Evolutionary conservation across 2,329 filamentous ascomycete species (phyloP), one percentile per base, ranked within the genome.

Genomic region (Xylariaceae sp.): DNA sequence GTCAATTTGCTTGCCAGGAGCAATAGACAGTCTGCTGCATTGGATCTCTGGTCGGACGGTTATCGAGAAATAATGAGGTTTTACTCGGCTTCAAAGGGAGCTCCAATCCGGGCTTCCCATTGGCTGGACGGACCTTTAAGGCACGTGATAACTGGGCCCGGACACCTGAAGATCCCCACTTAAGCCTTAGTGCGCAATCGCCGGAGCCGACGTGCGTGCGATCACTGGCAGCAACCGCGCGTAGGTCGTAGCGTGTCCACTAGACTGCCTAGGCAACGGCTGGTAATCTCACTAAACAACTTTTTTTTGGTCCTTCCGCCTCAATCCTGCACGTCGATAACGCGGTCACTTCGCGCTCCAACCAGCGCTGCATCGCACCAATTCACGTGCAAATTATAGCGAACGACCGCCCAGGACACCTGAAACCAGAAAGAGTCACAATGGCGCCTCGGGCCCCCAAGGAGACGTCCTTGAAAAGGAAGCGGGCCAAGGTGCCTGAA

Each of bases 381-480:
- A 18, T 9, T 23, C 15, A 9, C 15, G 18, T 8, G 23, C 11
- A 13, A 51, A 51, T 3, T n/a, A 0, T 8, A 51, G 23, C 10
- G 3, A 13, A 17, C 41, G 41, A 45, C 13, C 13, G 49, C 4
- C 15, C 2, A 35, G 35, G 3, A 23, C 7, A 51, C 34, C 4
- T 2, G 15, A 51, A 45, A 10, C 18, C 10, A 8, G 15, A 4
- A 30, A 30, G 5, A 47, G 4, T 34, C 45, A 67, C 58, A 41
- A 75, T 76, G 74, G 65, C 72, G 4, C 66, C 72, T 4, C 62
- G 66, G 17, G 62, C 61, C 8, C 41, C 65, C 5, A 56, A 61
- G 6, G 64, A 65, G 17, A 73, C 75, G 53, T 68, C 74, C 66
- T 66, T 74, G 23, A 85, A 85, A 74, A 78, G 82, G 71, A 85